These are phyloP conservation scores for Citropsis articulata DNA, from an alignment of 345 rosid species.

Conservation along the genomic window DNA sequence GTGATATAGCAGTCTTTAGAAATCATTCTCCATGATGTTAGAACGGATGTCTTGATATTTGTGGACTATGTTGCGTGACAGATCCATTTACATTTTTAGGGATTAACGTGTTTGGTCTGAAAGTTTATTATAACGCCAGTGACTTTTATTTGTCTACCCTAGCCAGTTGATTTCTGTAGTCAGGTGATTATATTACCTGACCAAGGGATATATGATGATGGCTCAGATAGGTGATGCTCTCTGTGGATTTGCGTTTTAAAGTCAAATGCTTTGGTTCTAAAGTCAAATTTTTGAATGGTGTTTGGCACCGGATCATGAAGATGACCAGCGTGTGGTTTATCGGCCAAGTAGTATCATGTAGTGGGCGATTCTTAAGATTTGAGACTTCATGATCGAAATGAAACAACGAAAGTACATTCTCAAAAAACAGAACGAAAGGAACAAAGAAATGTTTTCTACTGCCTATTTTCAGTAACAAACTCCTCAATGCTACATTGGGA, in stretches of 20 bases:
- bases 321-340: too few species aligned
- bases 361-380: too few species aligned
- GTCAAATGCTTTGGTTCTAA: not conserved
- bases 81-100: not conserved
- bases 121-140: not conserved
- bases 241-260: not conserved
- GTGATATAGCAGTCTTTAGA: constrained; percentile 19
- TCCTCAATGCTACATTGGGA: not conserved
- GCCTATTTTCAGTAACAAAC: not conserved
- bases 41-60: not conserved
- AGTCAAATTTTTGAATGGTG: too few species aligned
- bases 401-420: too few species aligned
- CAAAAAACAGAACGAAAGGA: too few species aligned
- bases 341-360: too few species aligned
- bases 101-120: not conserved
- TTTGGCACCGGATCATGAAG: too few species aligned
- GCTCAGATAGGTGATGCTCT: not conserved
- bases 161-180: not conserved
- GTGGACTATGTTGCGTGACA: not conserved
- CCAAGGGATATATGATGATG: not conserved
- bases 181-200: not conserved
- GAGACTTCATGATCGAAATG: too few species aligned
- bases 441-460: not conserved
- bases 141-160: not conserved
- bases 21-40: not conserved